Evolutionary conservation across 2,329 filamentous ascomycete species (phyloP).

Genomic region (Akanthomyces muscarius): DNA sequence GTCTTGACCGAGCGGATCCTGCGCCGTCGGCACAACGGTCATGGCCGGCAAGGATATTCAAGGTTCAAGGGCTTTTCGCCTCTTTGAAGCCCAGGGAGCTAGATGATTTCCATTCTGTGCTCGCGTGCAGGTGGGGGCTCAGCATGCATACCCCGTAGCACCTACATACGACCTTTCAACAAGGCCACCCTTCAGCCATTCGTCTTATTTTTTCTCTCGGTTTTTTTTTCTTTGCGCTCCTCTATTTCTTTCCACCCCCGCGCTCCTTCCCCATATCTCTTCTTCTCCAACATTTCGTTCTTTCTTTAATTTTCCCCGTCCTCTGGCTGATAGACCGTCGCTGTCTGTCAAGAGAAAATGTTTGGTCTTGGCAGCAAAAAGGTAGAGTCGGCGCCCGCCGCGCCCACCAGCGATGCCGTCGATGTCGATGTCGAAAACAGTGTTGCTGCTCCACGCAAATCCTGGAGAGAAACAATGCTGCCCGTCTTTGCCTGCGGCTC

Average conservation of each 20-base stretch:
- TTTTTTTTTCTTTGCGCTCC: no score
- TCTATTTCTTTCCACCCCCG: no score
- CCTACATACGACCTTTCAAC: no score
- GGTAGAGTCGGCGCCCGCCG: background rate
- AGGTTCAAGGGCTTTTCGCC: background rate
- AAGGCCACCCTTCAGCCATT: no score
- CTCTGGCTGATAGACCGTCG: no score
- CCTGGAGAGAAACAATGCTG: constrained; percentile 28
- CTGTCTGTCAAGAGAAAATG: background rate
- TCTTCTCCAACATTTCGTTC: background rate
- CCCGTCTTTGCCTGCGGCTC: constrained; percentile 86
- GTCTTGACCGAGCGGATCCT: background rate
- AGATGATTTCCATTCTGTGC: background rate
- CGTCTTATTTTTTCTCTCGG: no score
- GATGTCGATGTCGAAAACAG: constrained; percentile 1
- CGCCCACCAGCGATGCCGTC: background rate
- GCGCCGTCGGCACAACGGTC: background rate
- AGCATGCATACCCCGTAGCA: no score
- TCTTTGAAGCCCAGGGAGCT: no score
- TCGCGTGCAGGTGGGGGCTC: no score
- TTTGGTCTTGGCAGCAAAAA: constrained; percentile 10
- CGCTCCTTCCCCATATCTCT: no score
- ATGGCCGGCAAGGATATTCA: background rate
- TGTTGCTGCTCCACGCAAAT: background rate
- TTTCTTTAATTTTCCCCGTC: no score